Base-by-base conservation (phyloP, 495 filamentous ascomycete species). In the Chaetomium fimeti region DNA sequence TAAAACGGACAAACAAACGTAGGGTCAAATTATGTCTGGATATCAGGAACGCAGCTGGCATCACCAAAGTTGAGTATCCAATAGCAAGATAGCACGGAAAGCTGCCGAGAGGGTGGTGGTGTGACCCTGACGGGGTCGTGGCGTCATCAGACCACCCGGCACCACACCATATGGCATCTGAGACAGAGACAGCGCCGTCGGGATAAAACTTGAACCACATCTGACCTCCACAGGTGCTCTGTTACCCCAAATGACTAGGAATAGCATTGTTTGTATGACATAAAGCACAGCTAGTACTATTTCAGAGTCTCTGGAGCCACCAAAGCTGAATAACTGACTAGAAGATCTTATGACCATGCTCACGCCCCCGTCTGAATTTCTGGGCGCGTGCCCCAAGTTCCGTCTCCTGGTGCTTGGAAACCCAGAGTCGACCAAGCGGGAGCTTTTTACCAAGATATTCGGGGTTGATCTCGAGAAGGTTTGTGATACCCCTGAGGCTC, bases 341-440 rank as follows among this genome's bases (percentile, higher is more conserved):
- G 43, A 47, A n/a, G 57, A 32, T 29, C 24, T 60, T 43, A 38
- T 59, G 3, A 27, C 53, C 42, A 53, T 48, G 56, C 66, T 72
- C 49, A 57, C 67, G 20, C 63, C 70, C 0, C 62, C 68, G 2
- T 55, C 62, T 18, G 64, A 70, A 22, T 69, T 71, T 36, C 47
- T 74, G 24, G 59, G 60, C 9, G 59, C 68, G n/a, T 72, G 72
- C 20, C 68, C 72, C 20, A 69, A 62, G 24, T 72, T 74, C 28
- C 62, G 72, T 2, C 13, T 74, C n/a, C 38, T 72, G 49, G 70
- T 74, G 4, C 57, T 74, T 1, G 70, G 72, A 24, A 74, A 66
- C 45, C 70, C 68, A 2, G 72, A 74, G 22, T 66, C 70, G 20
- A 72, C 72, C 20, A 74, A 74, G 57, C 70, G 71, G 52, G 68